A percentile compares a stretch with the other conserved stretches of the same genome.
phyloP scores from a whole-genome alignment of 2,329 filamentous ascomycete species.

The Aspergillus novofumigatus region DNA sequence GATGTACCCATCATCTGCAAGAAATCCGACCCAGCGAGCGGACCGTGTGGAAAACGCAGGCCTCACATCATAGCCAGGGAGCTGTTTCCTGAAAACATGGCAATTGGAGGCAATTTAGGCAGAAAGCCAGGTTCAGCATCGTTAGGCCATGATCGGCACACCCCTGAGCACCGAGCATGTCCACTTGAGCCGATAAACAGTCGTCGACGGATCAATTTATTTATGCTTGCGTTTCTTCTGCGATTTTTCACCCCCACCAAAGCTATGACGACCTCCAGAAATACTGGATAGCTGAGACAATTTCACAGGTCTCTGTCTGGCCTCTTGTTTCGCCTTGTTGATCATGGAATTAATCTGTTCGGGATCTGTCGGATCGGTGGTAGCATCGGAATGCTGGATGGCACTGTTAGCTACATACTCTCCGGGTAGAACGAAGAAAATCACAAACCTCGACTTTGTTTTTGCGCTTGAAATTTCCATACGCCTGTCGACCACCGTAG shows the following conservation, averaged over 20 bases:
- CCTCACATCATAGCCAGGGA: not conserved
- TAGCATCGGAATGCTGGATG: conserved; percentile 3
- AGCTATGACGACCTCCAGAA: conserved; percentile 21
- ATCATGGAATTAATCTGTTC: conserved; percentile 14
- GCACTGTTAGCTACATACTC: conserved; percentile 2
- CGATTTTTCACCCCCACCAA: conserved; percentile 11
- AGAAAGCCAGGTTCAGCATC: not conserved
- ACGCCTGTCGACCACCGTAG: conserved; percentile 34
- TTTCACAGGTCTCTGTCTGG: conserved; percentile 16
- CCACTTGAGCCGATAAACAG: not conserved
- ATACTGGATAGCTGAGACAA: conserved; percentile 27
- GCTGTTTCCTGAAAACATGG: not conserved
- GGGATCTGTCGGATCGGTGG: conserved; percentile 1
- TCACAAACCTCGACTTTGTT: conserved; percentile 22
- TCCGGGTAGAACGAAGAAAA: not conserved
- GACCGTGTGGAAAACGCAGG: not conserved
- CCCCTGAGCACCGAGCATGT: not conserved
- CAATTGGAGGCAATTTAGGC: not conserved
- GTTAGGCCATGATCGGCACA: not conserved
- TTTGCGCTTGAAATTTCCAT: conserved; percentile 38
- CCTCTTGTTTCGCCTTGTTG: conserved; percentile 15
- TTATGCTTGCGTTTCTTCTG: conserved; percentile 24
- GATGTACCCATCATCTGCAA: not conserved
- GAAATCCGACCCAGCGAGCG: not conserved
- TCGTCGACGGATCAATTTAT: conserved; percentile 2